phyloP scores from a whole-genome alignment of 2,329 filamentous ascomycete genomes.

The Colletotrichum trifolii region DNA sequence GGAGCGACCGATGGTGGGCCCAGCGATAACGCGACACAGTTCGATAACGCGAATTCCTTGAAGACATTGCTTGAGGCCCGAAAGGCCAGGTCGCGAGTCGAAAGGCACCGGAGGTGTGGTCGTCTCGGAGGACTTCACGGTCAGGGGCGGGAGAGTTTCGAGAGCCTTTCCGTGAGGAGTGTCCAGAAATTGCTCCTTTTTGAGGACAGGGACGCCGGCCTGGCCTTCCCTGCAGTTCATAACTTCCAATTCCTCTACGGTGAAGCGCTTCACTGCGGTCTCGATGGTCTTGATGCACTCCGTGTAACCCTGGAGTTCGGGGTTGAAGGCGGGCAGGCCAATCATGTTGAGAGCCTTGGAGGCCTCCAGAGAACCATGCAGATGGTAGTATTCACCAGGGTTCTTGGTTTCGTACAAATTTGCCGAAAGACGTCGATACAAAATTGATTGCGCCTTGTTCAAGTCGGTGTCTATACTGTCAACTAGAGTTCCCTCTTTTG shows the following conservation, averaged over 20 bases:
- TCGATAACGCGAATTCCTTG: constrained; percentile 74
- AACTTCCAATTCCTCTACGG: constrained; percentile 60
- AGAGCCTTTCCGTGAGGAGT: constrained; percentile 59
- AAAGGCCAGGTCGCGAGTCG: not conserved
- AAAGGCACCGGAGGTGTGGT: constrained; percentile 56
- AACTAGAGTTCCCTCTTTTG: not conserved
- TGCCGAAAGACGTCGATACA: constrained; percentile 73
- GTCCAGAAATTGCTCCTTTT: constrained; percentile 63
- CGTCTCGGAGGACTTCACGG: constrained; percentile 56
- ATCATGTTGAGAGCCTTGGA: constrained; percentile 73
- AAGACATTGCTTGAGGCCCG: constrained; percentile 50
- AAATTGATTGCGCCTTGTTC: constrained; percentile 70
- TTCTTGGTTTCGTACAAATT: constrained; percentile 73
- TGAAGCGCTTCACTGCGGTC: constrained; percentile 61
- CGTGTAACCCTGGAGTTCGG: constrained; percentile 65
- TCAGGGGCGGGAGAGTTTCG: constrained; percentile 49
- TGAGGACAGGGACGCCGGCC: constrained; percentile 66
- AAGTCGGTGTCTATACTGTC: constrained; percentile 69
- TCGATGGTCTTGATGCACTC: constrained; percentile 67
- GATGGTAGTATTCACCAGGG: constrained; percentile 71
- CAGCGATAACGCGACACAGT: constrained; percentile 75
- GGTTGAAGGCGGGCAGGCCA: constrained; percentile 67
- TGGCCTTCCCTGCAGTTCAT: constrained; percentile 62
- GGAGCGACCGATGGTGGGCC: constrained; percentile 72
- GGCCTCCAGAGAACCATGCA: constrained; percentile 75